Conservation (phyloP, 352 stramenopile genomes). For the Phytophthora colocasiae region DNA sequence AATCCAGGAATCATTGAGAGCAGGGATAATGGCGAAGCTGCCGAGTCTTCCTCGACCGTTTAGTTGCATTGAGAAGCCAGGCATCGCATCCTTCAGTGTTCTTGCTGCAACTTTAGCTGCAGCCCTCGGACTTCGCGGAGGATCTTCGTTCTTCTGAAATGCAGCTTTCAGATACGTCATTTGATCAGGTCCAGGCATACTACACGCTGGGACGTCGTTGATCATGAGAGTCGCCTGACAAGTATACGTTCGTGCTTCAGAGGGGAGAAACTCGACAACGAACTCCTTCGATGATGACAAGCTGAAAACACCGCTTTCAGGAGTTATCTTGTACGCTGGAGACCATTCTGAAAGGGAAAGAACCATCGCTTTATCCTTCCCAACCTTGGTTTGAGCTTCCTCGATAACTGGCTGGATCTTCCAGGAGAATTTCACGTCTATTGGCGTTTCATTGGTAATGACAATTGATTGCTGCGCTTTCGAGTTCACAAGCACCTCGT, state of each 20-base stretch:
- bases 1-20: slow-evolving; percentile 23
- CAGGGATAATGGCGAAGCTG: slow-evolving; percentile 26
- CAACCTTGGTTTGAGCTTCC: not conserved
- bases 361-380: slow-evolving; percentile 20
- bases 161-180: slow-evolving; percentile 41
- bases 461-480: slow-evolving; percentile 47
- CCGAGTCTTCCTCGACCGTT: slow-evolving; percentile 26
- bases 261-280: slow-evolving; percentile 51
- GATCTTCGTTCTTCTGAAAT: slow-evolving; percentile 30
- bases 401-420: slow-evolving; percentile 30
- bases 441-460: slow-evolving; percentile 70
- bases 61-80: slow-evolving; percentile 30
- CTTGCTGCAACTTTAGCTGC: slow-evolving; percentile 24
- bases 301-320: slow-evolving; percentile 49
- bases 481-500: slow-evolving; percentile 48
- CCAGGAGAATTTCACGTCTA: slow-evolving; percentile 71
- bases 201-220: slow-evolving; percentile 58
- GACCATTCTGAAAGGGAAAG: slow-evolving; percentile 11
- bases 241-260: slow-evolving; percentile 17
- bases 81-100: slow-evolving; percentile 23
- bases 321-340: slow-evolving; percentile 50
- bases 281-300: slow-evolving; percentile 53
- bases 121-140: slow-evolving; percentile 18
- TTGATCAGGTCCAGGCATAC: slow-evolving; percentile 57
- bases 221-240: slow-evolving; percentile 56